Evolutionary conservation across 2,329 filamentous ascomycete species (phyloP).

Genomic region (Aspergillus sp.): DNA sequence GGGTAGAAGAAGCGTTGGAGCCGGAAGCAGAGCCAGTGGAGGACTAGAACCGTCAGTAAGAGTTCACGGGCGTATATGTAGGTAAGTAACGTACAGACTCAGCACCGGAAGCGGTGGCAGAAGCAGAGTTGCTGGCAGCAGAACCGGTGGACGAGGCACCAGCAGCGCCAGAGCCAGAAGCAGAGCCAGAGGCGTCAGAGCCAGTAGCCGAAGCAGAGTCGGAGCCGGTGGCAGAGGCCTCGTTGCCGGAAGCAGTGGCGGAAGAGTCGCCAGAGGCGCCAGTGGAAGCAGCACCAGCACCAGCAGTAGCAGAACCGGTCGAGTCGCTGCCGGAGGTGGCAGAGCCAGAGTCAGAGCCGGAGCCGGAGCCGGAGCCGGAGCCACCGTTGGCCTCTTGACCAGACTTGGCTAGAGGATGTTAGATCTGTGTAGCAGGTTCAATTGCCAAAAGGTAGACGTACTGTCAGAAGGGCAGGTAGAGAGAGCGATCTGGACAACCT

Average conservation of each 20-base stretch:
- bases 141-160: constrained; percentile 2
- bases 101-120: not conserved
- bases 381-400: constrained; percentile 6
- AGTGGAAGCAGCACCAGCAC: constrained; percentile 12
- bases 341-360: constrained; percentile 1
- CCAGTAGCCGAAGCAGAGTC: constrained; percentile 3
- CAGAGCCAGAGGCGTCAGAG: constrained; percentile 3
- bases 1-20: constrained; percentile 7
- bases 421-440: not conserved
- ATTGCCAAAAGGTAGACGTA: constrained; percentile 8
- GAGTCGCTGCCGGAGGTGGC: constrained; percentile 2
- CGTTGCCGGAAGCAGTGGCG: not conserved
- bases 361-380: constrained; percentile 5
- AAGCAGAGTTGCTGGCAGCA: constrained; percentile 1
- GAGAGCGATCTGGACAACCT: constrained; percentile 28
- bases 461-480: constrained; percentile 25
- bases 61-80: too few species aligned
- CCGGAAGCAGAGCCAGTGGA: not conserved
- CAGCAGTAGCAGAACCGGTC: constrained; percentile 11
- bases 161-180: not conserved
- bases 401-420: constrained; percentile 1
- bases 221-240: constrained; percentile 5
- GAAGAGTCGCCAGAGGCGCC: constrained; percentile 8
- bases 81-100: not conserved
- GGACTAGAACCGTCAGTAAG: not conserved